These are phyloP conservation scores for Ustilago crameri DNA, from an alignment of 1,284 basidiomycete genomes.

Conservation along the genomic window DNA sequence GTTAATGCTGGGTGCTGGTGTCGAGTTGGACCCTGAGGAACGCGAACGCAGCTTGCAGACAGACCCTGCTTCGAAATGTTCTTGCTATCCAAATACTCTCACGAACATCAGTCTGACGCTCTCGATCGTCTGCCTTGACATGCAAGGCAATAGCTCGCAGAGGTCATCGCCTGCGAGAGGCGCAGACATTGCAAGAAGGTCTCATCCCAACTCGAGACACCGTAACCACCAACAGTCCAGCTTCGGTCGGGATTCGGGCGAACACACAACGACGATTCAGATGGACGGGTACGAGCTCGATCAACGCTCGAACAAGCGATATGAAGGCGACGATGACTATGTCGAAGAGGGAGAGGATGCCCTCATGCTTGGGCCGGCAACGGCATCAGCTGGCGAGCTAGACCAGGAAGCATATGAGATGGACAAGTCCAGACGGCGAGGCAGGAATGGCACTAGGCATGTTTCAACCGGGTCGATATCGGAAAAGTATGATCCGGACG, in stretches of 20 bases:
- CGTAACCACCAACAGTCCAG: constrained; percentile 14
- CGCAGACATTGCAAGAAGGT: constrained; percentile 31
- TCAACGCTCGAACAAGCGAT: constrained; percentile 11
- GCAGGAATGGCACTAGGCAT: constrained; percentile 17
- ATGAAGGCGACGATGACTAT: constrained; percentile 27
- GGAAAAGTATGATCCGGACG: constrained; percentile 58
- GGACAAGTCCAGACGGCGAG: constrained; percentile 19
- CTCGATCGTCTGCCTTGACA: constrained; percentile 18
- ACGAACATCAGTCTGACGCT: neutral
- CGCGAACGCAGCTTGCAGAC: too few relatives aligned
- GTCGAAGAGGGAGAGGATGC: constrained; percentile 39
- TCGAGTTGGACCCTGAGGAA: constrained; percentile 13
- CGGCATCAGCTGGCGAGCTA: constrained; percentile 3
- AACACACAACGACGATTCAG: constrained; percentile 35
- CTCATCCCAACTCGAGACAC: constrained; percentile 20
- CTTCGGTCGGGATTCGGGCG: constrained; percentile 39
- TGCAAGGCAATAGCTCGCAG: constrained; percentile 29
- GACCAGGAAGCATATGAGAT: constrained; percentile 38
- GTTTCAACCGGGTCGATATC: constrained; percentile 31
- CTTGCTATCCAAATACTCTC: neutral
- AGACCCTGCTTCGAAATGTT: too few relatives aligned
- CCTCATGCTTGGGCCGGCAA: constrained; percentile 49
- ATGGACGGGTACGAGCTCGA: constrained; percentile 37
- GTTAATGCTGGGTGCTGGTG: too few relatives aligned
- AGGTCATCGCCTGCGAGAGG: constrained; percentile 36